Evolutionary conservation across 2,329 filamentous ascomycete species (phyloP).

Genomic region (Microcyclospora tardicrescens): DNA sequence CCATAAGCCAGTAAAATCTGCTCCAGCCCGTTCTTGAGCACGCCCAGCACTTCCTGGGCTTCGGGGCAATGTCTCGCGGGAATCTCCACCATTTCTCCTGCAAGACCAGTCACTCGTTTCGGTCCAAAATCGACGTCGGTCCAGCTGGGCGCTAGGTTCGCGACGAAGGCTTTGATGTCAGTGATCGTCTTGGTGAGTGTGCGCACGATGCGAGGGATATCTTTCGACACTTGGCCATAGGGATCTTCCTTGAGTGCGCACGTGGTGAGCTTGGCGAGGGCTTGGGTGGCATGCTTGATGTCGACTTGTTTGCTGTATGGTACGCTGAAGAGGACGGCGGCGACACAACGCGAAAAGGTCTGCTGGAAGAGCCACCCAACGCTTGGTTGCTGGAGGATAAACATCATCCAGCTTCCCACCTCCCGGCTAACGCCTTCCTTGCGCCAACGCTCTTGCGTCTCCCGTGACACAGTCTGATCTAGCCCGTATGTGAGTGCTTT

Average conservation of each 20-base stretch:
- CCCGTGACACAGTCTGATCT: constrained; percentile 21
- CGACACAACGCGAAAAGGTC: constrained; percentile 52
- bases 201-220: constrained; percentile 62
- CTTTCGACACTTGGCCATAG: constrained; percentile 74
- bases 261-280: constrained; percentile 51
- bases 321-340: constrained; percentile 55
- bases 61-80: too few relatives aligned
- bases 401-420: constrained; percentile 29
- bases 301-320: constrained; percentile 58
- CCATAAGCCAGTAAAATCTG: constrained; percentile 60
- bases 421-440: constrained; percentile 37
- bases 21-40: constrained; percentile 51
- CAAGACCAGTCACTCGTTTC: constrained; percentile 23
- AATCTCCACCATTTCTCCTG: constrained; percentile 48
- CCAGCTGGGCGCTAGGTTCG: constrained; percentile 55
- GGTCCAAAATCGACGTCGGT: constrained; percentile 53
- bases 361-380: constrained; percentile 59
- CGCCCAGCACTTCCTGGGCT: constrained; percentile 41
- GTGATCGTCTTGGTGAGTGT: constrained; percentile 56
- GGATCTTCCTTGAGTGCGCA: constrained; percentile 67
- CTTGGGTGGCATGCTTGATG: constrained; percentile 56
- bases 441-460: constrained; percentile 41
- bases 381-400: constrained; percentile 34
- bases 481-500: constrained; percentile 19
- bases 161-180: constrained; percentile 56